Evolutionary conservation across 2,329 filamentous ascomycete genomes (phyloP), one percentile per base, ranked within the genome.

Genomic region (Domatiomyces catenatus): DNA sequence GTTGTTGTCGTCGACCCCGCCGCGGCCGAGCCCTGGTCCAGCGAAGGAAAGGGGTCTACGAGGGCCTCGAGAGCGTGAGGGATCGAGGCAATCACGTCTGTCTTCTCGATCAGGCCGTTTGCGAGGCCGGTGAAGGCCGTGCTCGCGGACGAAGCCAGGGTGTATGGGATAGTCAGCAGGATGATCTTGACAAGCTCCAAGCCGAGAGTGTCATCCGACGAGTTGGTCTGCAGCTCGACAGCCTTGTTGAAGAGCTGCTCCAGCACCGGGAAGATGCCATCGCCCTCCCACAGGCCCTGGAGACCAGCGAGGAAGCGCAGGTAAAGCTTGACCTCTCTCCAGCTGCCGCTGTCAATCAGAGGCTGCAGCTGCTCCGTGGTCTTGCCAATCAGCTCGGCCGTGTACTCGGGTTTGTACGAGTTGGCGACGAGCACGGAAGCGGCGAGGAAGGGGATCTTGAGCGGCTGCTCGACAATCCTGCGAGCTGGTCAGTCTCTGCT

Each of bases 161-260:
- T 75, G 65, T 96, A 98, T 0, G 92, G 90, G 52, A 98, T 84
- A 0, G 90, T 94, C 47, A 95, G 79, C 44, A 96, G 79, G 57
- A 98, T 95, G 60, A 95, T 89, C 69, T 95, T 96, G 65, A 95
- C 88, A 32, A 98, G 77, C 69, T 96, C 92, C 43, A 93, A 69
- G 18, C 80, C 79, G 47, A 83, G 69, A 44, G 77, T 69, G 69
- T 96, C 90, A 61, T 95, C 90, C 15, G 86, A 89, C 60, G 86
- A 93, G 6, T 86, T 84, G 42, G 87, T 94, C 71, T 96, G 90
- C 54, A 95, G 73, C 66, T 94, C 88, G 8, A 88, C 87, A n/a
- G 92, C 89, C 48, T 87, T 80, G 52, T 77, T 80, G 64, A 96
- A 94, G n/a, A 98, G 75, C 67, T 94, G 86, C 58, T 94, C 85